Base-by-base conservation (phyloP, 208 protist genomes). In the Acanthamoeba royreba region DNA sequence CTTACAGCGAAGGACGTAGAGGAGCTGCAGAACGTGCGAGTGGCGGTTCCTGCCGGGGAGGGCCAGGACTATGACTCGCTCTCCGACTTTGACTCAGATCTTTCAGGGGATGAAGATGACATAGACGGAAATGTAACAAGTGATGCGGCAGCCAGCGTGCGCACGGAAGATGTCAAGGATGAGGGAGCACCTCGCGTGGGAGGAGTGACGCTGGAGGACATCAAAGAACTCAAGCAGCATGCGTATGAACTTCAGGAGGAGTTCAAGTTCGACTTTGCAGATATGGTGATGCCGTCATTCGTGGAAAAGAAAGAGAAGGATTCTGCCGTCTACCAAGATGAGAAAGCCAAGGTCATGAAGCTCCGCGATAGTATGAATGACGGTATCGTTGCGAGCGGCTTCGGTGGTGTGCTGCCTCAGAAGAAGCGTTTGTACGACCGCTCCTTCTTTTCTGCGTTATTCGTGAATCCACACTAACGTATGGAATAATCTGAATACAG, bases 261-360 rank as follows among this genome's bases (percentile, higher is more conserved):
- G 38, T 81, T 81, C 72, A 81, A 81, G 72, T 81, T 81, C 0
- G 72, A 81, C 72, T 81, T 81, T 45, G 72, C 72, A 35, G 72
- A 81, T 31, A 49, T 15, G 22, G 72, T 81, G 22, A 81, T 81
- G 72, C 72, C 72, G 40, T 81, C 72, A 13, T 81, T 81, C 72
- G 72, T 81, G 40, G 38, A 81, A 42, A 81, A 11, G 72, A 45
- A 47, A 42, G 72, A 31, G 28, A 81, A 81, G 22, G 72, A 81
- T 42, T 35, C 22, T n/a, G n/a, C 72, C 72, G 72, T 81, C 72
- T 81, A n/a, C 49, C 40, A 5, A 81, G 72, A 49, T 33, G 58
- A 69, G n/a, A 15, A 69, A 69, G 58, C n/a, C n/a, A 7, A 81
- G 42, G 1, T 49, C 25, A 81, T 81, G 72, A 43, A 49, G 40